Evolutionary conservation across 768 basidiomycete species (phyloP), one percentile per base, ranked within the genome.

Genomic region (Lactarius akahatsu): DNA sequence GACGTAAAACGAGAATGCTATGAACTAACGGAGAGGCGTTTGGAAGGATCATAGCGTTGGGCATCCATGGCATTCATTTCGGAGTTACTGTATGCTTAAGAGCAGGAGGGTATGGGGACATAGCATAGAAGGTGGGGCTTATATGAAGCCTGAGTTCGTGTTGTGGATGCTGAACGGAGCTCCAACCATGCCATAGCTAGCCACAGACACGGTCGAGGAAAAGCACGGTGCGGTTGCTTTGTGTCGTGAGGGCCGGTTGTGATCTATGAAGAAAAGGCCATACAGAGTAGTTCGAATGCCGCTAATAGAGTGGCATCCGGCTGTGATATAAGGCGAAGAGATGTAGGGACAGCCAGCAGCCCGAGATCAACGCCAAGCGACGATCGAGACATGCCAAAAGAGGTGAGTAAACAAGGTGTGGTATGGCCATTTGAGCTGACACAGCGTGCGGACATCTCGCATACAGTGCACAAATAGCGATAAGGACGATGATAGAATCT

Each of bases 301-400:
- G 56, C 47, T 30, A 62, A 66, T 57, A 36, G 59, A 41, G 34
- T 34, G 15, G 57, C 32, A 57, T 58, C 57, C 57, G 30, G 28
- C 40, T 34, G 8, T 62, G 61, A 66, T 66, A 66, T 66, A 66
- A 66, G 61, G 57, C 61, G 57, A 66, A 57, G 58, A 62, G 65
- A 32, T 41, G 13, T 47, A 45, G 20, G 65, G 58, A 54, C 23
- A 54, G 26, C 57, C 41, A 58, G 61, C 57, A 62, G 38, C 38
- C 38, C 15, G 38, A 40, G 65, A 66, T 62, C 65, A 66, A 58
- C 65, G 56, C 34, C 56, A 62, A 56, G 56, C 65, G 65, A 66
- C 45, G 65, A 66, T 66, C 65, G 47, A 66, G 57, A 13, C 38
- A 62, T 61, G 45, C 61, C 60, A 13, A 57, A 66, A 57, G 41